Evolutionary conservation across 305 asterid genomes (phyloP).

Genomic region (Stenogyne calaminthoides): DNA sequence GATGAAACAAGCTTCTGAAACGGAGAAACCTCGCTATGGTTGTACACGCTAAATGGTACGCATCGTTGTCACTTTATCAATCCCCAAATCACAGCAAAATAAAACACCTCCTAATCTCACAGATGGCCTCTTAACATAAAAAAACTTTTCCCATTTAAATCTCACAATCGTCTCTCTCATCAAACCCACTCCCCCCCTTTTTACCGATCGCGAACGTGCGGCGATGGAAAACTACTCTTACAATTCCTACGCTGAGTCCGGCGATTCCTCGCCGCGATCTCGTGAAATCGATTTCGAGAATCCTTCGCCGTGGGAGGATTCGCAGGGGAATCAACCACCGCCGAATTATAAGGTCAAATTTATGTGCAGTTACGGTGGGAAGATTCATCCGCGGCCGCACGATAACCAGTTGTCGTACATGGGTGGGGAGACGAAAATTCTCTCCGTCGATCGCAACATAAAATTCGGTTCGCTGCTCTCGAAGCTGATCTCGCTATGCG

Average conservation of each 20-base stretch:
- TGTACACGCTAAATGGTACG: not conserved
- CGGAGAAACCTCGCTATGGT: too few species aligned
- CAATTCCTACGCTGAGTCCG: constrained; percentile 83
- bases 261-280: constrained; percentile 90
- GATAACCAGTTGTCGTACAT: constrained; percentile 60
- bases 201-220: constrained; percentile 28
- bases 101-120: constrained; percentile 21
- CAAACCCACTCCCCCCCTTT: not conserved
- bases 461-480: constrained; percentile 43
- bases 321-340: constrained; percentile 50
- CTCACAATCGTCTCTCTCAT: constrained; percentile 23
- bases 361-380: constrained; percentile 68
- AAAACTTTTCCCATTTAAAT: not conserved
- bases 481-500: constrained; percentile 53
- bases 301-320: constrained; percentile 82
- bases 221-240: constrained; percentile 77
- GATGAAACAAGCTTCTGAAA: too few species aligned
- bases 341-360: constrained; percentile 52
- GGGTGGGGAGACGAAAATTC: constrained; percentile 66
- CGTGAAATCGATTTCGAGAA: constrained; percentile 87
- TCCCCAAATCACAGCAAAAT: constrained; percentile 22
- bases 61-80: not conserved
- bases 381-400: constrained; percentile 65
- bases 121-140: constrained; percentile 23
- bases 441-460: constrained; percentile 53